Base-by-base conservation (phyloP, 345 rosid genomes). In the thale cress (Arabidopsis thaliana) region DNA sequence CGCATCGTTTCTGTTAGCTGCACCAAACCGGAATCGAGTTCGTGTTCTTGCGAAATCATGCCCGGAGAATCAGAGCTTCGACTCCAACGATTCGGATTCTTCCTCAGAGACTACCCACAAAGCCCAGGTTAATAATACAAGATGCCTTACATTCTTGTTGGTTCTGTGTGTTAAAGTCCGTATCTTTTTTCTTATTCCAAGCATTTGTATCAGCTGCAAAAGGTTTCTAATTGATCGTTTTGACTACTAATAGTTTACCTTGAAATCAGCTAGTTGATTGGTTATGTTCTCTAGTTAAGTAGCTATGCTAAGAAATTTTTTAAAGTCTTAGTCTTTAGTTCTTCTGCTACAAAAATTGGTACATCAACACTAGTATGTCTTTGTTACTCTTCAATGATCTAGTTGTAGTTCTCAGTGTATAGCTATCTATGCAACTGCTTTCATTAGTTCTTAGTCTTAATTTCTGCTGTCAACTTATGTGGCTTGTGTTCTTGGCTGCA, bases 401-500 rank as follows among this genome's bases (percentile, higher is more conserved):
- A 28, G 33, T 22, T 64, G 4, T 65, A 56, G 38, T 56, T 62
- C 36, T 41, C 45, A 41, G 3, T 62, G 4, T 37, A 1, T 42
- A 30, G 11, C 9, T 33, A 22, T 55, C 37, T 53, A 8, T 53
- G 40, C 8, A 64, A 55, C 7, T 64, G 20, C 56, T 33, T 20
- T 23, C 53, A 12, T 20, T 28, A 62, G 16, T 30, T 48, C 22
- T 46, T 28, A 51, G 52, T 32, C 55, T 64, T 45, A 9, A 34
- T 65, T 34, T 36, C 2, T 14, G 50, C 50, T 25, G 33, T 33
- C 13, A 42, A 28, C 2, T 28, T 28, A 28, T 28, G 6, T 4
- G 12, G 49, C 42, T 61, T 76, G 64, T 67, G 40, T 11, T 73
- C 40, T 33, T 59, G 50, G 16, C 16, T 16, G 32, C 85, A 89